phyloP scores from a whole-genome alignment of 257 asterid species.

The Gynochthodes officinalis region DNA sequence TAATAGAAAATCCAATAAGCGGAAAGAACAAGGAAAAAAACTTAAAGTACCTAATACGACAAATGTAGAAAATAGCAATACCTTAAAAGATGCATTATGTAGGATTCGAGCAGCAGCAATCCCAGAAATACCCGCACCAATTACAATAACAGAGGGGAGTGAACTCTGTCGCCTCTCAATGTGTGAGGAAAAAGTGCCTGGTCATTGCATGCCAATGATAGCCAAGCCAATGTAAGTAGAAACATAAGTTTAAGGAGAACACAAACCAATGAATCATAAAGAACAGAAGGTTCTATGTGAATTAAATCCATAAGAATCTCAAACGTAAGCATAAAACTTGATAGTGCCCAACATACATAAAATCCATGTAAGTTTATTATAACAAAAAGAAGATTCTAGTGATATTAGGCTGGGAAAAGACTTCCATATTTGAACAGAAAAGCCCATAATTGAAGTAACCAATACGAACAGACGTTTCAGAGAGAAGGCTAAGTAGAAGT shows the following conservation, averaged over 20 bases:
- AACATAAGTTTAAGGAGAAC: too few species aligned
- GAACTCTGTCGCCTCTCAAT: constrained; percentile 51
- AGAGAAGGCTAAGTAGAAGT: neutral
- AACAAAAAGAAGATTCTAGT: neutral
- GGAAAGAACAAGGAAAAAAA: constrained; percentile 6
- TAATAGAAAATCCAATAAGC: constrained; percentile 15
- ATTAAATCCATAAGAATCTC: too few species aligned
- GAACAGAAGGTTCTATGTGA: too few species aligned
- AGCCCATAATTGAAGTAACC: neutral
- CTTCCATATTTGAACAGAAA: neutral
- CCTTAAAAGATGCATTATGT: constrained; percentile 87
- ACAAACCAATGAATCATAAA: too few species aligned
- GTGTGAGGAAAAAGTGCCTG: constrained; percentile 51
- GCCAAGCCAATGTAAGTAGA: too few species aligned
- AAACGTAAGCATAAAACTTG: neutral
- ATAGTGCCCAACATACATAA: neutral
- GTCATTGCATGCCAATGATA: neutral
- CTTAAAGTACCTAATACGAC: too few species aligned
- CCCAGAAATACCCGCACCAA: constrained; percentile 99
- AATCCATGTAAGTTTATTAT: neutral
- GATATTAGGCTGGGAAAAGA: neutral
- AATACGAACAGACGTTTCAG: neutral
- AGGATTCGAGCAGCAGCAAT: constrained; percentile 87
- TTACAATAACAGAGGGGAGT: constrained; percentile 68
- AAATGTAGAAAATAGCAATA: constrained; percentile 18